Evolutionary conservation across 306 rosid genomes (phyloP).

Genomic region (Cyclanthera cordifolia): DNA sequence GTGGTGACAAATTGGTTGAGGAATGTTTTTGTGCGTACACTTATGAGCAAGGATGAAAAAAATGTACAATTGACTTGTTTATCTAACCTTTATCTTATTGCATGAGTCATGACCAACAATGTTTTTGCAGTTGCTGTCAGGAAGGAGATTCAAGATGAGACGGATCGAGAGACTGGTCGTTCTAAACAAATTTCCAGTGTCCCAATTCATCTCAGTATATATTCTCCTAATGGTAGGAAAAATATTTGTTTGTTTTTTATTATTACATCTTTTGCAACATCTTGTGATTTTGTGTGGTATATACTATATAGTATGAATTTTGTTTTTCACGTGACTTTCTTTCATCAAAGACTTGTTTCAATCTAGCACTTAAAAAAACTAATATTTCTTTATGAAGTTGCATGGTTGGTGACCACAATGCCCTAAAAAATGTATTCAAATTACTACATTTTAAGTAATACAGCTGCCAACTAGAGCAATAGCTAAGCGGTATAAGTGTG

Average conservation of each 20-base stretch:
- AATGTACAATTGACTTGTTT: neutral
- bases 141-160: conserved; percentile 89
- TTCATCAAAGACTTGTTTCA: neutral
- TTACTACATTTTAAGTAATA: neutral
- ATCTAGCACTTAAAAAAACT: neutral
- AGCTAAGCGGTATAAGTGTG: too few species aligned
- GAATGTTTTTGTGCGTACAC: neutral
- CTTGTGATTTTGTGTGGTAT: too few species aligned
- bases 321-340: neutral
- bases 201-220: conserved; percentile 90
- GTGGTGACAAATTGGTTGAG: neutral
- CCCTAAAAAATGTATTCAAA: neutral
- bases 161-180: conserved; percentile 95
- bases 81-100: neutral
- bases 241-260: neutral
- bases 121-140: conserved; percentile 71
- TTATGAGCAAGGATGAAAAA: neutral
- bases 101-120: neutral
- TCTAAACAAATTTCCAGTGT: conserved; percentile 64
- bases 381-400: neutral
- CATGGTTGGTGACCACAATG: neutral
- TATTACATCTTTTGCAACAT: neutral
- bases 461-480: too few species aligned
- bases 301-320: neutral
- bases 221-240: conserved; percentile 70